Base-by-base conservation (phyloP, 805 yeast species). In the Pichia nakasei region DNA sequence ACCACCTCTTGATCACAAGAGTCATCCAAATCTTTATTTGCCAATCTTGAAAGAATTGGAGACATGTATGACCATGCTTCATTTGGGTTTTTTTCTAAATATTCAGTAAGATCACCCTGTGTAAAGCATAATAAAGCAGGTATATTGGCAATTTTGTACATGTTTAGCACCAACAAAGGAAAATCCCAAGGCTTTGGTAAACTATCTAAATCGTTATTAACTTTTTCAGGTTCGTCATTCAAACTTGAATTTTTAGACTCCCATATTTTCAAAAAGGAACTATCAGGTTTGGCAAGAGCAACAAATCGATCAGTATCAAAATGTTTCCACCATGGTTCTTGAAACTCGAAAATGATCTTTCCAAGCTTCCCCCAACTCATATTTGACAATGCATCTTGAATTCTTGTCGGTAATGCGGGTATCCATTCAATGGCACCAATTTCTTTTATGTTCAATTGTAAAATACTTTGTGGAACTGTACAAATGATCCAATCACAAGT, bases 381-480 rank as follows among this genome's bases (percentile, higher is more conserved):
- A 11, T 66, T 61, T 2, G 62, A 52, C 13, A 85, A 63, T 0
- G 82, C 64, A 1, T 63, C 62, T 9, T 48, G 45, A 13, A 82
- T 65, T 1, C 53, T 45, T 6, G 22, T n/a, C 0, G 86, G 85
- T 13, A 84, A 59, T 5, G 64, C 59, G 0, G 88, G 87, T 0
- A 47, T 52, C 70, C 85, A 83, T 29, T 57, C 58, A 24, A 82
- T 74, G 17, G 71, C 70, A 5, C 80, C 80, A 8, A 19, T 29
- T 22, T 61, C 62, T n/a, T 55, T 48, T 3, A 33, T 19, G 11
- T 60, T 57, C 4, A 75, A 53, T 44, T 73, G 75, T 32, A 87
- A 63, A 4, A 83, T 70, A 31, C 89, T 82, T 48, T 82, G 82
- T 0, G 96, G 96, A 5, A 85, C 76, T 0, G 95, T 79, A 7